Evolutionary conservation across 2,329 filamentous ascomycete genomes (phyloP).

Genomic region (Rasamsonia emersonii): DNA sequence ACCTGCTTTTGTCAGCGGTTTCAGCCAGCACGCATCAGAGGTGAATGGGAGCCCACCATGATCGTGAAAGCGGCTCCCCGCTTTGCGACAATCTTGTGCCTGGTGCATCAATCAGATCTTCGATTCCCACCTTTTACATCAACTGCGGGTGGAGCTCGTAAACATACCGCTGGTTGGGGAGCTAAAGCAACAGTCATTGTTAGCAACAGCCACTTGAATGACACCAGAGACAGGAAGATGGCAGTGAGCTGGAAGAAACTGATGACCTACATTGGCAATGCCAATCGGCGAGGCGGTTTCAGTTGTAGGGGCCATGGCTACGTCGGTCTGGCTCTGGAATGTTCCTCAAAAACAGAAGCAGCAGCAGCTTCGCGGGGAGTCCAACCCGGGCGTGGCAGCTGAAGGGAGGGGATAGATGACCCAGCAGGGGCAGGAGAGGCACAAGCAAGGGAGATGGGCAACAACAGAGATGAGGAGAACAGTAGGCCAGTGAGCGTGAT

Average conservation of each 20-base stretch:
- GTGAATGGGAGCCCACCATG: conserved; percentile 63
- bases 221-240: not conserved
- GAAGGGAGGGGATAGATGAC: not conserved
- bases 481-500: not conserved
- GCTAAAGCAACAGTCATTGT: conserved; percentile 30
- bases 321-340: conserved; percentile 14
- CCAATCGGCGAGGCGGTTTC: conserved; percentile 60
- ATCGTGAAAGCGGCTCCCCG: conserved; percentile 98
- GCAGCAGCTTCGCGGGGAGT: conserved; percentile 5
- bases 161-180: conserved; percentile 60
- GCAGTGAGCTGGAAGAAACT: conserved; percentile 4
- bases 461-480: not conserved
- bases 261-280: conserved; percentile 59
- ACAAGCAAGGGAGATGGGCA: not conserved
- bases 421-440: no score
- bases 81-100: conserved; percentile 65
- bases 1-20: conserved; percentile 51
- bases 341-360: conserved; percentile 7
- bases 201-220: conserved; percentile 3
- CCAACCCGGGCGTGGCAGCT: conserved; percentile 3
- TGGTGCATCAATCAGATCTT: conserved; percentile 25
- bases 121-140: conserved; percentile 4
- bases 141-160: conserved; percentile 22
- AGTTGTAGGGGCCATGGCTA: conserved; percentile 44
- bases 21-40: no score